Evolutionary conservation across 2,329 filamentous ascomycete genomes (phyloP), one percentile per base, ranked within the genome.

Genomic region (Talaromyces sp.): DNA sequence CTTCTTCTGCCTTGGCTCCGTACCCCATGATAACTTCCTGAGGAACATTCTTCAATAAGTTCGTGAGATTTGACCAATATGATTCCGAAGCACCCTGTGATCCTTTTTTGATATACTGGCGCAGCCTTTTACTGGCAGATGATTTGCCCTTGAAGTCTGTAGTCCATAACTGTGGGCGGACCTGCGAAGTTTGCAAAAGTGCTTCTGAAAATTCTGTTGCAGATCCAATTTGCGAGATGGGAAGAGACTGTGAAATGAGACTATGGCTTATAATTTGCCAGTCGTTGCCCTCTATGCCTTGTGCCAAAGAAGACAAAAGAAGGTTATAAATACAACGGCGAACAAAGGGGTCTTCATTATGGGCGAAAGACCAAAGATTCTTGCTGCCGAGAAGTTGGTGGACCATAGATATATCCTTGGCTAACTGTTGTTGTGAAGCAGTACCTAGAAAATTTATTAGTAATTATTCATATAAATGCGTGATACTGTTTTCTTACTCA

Each of bases 61-160:
- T 77, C 43, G 82, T 79, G 32, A 96, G 72, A 17, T 83, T 84
- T 27, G 80, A 74, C 94, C 94, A 99, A 69, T 88, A 96, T 10
- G 81, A 83, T 3, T 81, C 76, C 0, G 85, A 79, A 3, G 89
- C 88, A n/a, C 86, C 85, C 68, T 97, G 90, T 0, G 93, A 96
- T 2, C 94, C 93, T 67, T 87, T 90, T 63, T 89, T 87, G 7
- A 97, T 78, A 66, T 95, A 94, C 9, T 85, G 79, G 55, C 84
- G 83, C 3, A 99, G 74, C 24, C 88, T 76, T 62, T 79, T 84
- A 62, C 75, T 81, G 61, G 73, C 83, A 8, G 81, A 70, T 31
- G 81, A 83, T 70, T 86, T 87, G 53, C 80, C 82, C 29, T 75
- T 79, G 70, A 87, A 87, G 58, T 84, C 78, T 5, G 80, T 79